Base-by-base conservation (phyloP, 2,329 filamentous ascomycete species). In the Monilinia vaccinii-corymbosi region DNA sequence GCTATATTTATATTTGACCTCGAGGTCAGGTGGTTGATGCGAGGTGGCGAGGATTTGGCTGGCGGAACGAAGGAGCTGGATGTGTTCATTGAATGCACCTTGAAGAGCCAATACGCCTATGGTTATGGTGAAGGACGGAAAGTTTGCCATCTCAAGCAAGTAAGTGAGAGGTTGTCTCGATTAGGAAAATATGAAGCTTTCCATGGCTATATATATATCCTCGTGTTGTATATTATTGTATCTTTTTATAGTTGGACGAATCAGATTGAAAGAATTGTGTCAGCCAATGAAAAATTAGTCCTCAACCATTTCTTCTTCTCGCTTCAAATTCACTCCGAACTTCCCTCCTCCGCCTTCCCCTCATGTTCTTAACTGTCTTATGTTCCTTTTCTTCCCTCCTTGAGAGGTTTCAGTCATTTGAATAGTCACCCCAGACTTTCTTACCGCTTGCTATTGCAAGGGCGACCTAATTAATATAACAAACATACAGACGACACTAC, bases 71-170 rank as follows among this genome's bases (percentile, higher is more conserved):
- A 97, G 79, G 42, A 96, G 82, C 65, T 84, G 79, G 60, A 96
- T 73, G 76, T 99, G 93, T 73, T 99, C 93, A 69, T 85, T 81
- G 74, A 97, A 97, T 61, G 92, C 93, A 68, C 94, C 94, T 75
- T 99, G 94, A 21, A 99, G 82, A 66, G 94, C 83, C 56, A 87
- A 75, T 28, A 87, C 83, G 50, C 84, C 84, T 40, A 87, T 75
- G 2, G 79, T 82, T 62, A 83, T 68, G 23, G 67, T 31, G 16
- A 48, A 40, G 3, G 11, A 13, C 16, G 25, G n/a, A 16, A 10
- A 2, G 7, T 32, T 32, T 53, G 36, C 38, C 50, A 53, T 53
- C 5, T 32, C 18, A 18, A 18, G 4, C 8, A 34, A 7, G 8
- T 1, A n/a, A n/a, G 16, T 14, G 21, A 31, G 1, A 9, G 13